A percentile compares a stretch with the other conserved stretches of the same genome.
Conservation (phyloP, 1,139 yeast genomes). For the Waltiozyma sp. region DNA sequence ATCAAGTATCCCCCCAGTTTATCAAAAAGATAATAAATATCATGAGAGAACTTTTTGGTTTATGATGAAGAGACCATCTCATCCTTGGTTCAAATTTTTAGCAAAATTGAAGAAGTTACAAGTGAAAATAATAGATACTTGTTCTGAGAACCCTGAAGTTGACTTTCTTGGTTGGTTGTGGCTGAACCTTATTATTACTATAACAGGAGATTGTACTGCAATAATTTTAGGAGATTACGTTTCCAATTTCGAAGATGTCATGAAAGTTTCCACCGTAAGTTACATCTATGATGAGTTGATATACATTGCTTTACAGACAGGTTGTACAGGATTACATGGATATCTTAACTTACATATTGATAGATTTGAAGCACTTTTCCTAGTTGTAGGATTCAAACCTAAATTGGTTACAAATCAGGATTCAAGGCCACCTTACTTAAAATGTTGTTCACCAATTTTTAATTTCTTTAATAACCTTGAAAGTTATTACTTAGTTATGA, state of each 20-base stretch:
- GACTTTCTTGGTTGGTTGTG: background rate
- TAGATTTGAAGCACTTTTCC: background rate
- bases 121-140: background rate
- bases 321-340: background rate
- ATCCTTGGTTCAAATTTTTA: background rate
- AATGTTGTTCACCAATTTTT: background rate
- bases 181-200: background rate
- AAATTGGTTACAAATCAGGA: background rate
- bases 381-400: background rate
- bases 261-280: background rate
- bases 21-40: background rate
- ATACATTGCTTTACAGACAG: background rate
- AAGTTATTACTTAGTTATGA: background rate
- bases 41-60: background rate
- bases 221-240: background rate
- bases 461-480: background rate
- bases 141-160: background rate
- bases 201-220: background rate
- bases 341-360: background rate
- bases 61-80: background rate
- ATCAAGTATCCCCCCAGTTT: background rate
- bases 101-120: background rate
- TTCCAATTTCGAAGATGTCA: background rate
- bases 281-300: background rate
- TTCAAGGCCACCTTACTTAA: background rate